Evolutionary conservation across 2,329 filamentous ascomycete genomes (phyloP).

Genomic region (Trichoderma koningiopsis): DNA sequence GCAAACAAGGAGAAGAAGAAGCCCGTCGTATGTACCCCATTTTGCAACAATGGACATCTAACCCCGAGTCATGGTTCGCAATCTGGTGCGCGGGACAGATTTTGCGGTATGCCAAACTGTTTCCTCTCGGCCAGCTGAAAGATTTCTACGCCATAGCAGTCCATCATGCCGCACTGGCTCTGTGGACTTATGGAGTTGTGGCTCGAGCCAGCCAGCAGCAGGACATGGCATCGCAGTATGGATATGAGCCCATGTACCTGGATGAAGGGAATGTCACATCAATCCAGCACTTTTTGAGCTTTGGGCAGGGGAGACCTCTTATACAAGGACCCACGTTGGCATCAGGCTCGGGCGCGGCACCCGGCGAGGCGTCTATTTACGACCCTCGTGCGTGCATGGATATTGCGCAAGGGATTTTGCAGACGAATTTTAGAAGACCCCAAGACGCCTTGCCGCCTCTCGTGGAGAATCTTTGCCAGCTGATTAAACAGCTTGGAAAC

Average conservation of each 20-base stretch:
- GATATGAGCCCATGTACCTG: slow-evolving; percentile 50
- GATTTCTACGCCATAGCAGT: slow-evolving; percentile 70
- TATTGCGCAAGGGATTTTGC: slow-evolving; percentile 58
- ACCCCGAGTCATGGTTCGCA: slow-evolving; percentile 57
- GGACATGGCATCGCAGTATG: slow-evolving; percentile 38
- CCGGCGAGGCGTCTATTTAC: slow-evolving; percentile 48
- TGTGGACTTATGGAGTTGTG: slow-evolving; percentile 71
- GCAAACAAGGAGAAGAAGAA: slow-evolving; percentile 67
- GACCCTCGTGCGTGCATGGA: slow-evolving; percentile 63
- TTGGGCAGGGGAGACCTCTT: slow-evolving; percentile 57
- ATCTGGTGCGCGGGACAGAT: slow-evolving; percentile 71
- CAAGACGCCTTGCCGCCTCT: slow-evolving; percentile 57
- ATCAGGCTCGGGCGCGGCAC: slow-evolving; percentile 27
- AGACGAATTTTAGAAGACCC: slow-evolving; percentile 51
- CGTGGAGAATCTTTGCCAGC: slow-evolving; percentile 66
- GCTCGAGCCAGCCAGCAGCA: slow-evolving; percentile 44
- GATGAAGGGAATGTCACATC: slow-evolving; percentile 54
- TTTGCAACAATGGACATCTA: slow-evolving; percentile 61
- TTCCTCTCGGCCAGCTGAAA: slow-evolving; percentile 57
- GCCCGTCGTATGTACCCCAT: slow-evolving; percentile 60
- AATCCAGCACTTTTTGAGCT: slow-evolving; percentile 58
- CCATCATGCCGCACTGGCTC: slow-evolving; percentile 66
- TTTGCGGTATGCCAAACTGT: slow-evolving; percentile 59
- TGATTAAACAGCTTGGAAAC: slow-evolving; percentile 63
- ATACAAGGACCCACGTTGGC: slow-evolving; percentile 44